phyloP scores from a whole-genome alignment of 2,329 filamentous ascomycete genomes.

The Stachybotrys elegans region DNA sequence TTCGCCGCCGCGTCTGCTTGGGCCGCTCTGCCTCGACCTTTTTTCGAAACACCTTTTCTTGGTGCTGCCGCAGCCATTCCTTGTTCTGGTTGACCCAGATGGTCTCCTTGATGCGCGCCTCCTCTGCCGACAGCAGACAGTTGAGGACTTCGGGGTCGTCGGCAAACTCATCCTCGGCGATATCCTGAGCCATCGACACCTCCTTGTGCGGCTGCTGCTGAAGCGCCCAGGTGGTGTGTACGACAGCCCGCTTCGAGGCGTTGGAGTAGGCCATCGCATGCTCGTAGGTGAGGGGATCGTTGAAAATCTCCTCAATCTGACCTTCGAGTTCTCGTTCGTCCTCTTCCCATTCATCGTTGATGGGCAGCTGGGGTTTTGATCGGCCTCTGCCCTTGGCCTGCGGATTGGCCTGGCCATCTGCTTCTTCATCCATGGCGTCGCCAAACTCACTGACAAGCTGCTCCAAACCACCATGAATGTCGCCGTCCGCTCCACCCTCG shows the following conservation, averaged over 20 bases:
- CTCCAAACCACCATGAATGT: constrained; percentile 34
- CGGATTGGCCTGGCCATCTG: constrained; percentile 13
- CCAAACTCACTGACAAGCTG: constrained; percentile 40
- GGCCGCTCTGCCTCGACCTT: constrained; percentile 56
- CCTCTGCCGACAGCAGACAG: constrained; percentile 68
- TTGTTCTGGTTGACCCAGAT: constrained; percentile 96
- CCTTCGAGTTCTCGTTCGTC: constrained; percentile 62
- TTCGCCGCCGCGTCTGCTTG: constrained; percentile 53
- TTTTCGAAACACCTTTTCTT: constrained; percentile 73
- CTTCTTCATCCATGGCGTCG: constrained; percentile 29
- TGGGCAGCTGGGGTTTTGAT: constrained; percentile 42
- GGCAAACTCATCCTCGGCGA: constrained; percentile 78
- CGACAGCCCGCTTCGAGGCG: constrained; percentile 49
- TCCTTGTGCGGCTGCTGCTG: constrained; percentile 41
- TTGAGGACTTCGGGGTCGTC: constrained; percentile 83
- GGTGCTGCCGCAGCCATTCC: constrained; percentile 82
- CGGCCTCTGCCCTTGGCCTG: constrained; percentile 16
- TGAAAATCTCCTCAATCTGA: constrained; percentile 67
- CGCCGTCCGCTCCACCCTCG: constrained; percentile 12
- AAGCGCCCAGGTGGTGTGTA: constrained; percentile 48
- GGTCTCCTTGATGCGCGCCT: constrained; percentile 78
- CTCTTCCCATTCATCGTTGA: constrained; percentile 57
- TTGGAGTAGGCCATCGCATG: constrained; percentile 55
- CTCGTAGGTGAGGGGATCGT: constrained; percentile 51
- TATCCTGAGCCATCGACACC: constrained; percentile 57